Base-by-base conservation (phyloP, 768 basidiomycete genomes). In the Candolleomyces eurysporus region DNA sequence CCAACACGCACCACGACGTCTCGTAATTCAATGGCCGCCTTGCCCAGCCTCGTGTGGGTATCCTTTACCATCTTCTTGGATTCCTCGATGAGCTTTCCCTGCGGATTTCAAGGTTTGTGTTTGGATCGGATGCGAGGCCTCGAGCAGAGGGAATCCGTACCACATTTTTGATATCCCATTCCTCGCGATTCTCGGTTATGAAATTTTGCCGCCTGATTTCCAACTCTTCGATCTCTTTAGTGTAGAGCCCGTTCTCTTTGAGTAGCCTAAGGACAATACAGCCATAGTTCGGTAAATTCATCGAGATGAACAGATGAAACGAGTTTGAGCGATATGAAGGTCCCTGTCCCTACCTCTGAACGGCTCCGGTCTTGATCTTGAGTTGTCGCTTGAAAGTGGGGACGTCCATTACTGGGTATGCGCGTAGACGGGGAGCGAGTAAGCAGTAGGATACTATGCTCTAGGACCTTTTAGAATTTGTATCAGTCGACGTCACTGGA, bases 51-150 rank as follows among this genome's bases (percentile, higher is more conserved):
- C 58, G 72, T 79, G 59, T 78, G 75, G 21, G 87, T 82, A 69
- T 94, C 91, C 55, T 75, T 74, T 61, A 94, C 82, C 92, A 96
- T 92, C 79, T 85, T 92, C 63, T 84, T 76, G 48, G 88, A 87
- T 78, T 96, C 93, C 60, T 90, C 87, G 53, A 87, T 74, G 76
- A 93, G 78, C 68, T 81, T 83, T 58, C 72, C 79, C 91, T 93
- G 68, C 59, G 13, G 21, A 53, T 4, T 22, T 21, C 40, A 22
- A 1, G 31, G 40, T 48, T 40, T 46, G 57, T 26, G 43, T 63
- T 43, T 59, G 32, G 26, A 51, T 40, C 36, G 31, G 36, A 22
- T 17, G 30, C 19, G 46, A 13, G 5, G 13, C 8, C 22, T 9
- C 51, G 57, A 57, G 48, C 60, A 60, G 57, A 71, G 45, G 22